phyloP scores from a whole-genome alignment of 768 basidiomycete species.

The Tulasnella sp. region DNA sequence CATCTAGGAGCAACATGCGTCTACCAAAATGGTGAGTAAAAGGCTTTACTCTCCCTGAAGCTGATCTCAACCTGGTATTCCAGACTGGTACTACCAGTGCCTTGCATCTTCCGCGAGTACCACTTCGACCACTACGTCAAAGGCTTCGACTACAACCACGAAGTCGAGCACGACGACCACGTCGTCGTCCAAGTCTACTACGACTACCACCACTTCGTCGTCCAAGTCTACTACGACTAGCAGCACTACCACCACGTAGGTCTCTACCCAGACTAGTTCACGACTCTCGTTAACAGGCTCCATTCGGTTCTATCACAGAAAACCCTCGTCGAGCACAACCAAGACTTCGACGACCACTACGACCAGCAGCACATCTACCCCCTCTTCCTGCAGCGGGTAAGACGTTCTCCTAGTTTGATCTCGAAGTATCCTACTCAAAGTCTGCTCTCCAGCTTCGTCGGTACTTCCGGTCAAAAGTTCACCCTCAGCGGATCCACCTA shows the following conservation, averaged over 20 bases:
- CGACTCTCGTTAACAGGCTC: not conserved
- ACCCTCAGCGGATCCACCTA: constrained; percentile 37
- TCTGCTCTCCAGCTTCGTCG: constrained; percentile 34
- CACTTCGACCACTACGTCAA: not conserved
- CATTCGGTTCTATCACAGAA: not conserved
- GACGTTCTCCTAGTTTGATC: not conserved
- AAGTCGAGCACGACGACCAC: not conserved
- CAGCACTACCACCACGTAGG: not conserved
- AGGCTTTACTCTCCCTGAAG: not conserved
- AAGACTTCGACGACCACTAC: not conserved
- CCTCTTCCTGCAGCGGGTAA: constrained; percentile 5
- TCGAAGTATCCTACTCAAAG: not conserved
- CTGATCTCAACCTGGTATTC: not conserved
- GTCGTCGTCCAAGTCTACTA: not conserved
- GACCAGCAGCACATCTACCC: not conserved
- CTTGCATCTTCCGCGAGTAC: not conserved
- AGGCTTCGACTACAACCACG: constrained; percentile 9
- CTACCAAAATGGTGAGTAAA: not conserved
- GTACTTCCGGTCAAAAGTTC: constrained; percentile 46
- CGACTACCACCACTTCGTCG: not conserved
- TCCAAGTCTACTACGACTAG: not conserved
- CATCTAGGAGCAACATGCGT: not conserved
- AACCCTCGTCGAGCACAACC: not conserved
- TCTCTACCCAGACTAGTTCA: not conserved
- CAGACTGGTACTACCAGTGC: constrained; percentile 10